Evolutionary conservation across 2,329 filamentous ascomycete genomes (phyloP).

Genomic region (Ceratocystis lukuohia): DNA sequence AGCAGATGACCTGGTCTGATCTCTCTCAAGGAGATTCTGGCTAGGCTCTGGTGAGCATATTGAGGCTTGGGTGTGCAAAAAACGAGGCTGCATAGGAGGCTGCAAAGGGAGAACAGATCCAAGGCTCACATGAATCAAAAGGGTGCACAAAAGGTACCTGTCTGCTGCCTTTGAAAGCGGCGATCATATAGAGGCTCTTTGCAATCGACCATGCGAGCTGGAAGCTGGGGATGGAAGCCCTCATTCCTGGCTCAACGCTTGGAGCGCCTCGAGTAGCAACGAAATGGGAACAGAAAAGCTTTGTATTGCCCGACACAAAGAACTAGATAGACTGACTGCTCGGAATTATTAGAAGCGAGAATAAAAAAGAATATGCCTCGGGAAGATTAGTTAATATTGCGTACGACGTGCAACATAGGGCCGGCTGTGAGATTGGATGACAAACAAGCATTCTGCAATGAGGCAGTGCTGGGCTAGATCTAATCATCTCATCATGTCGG

Average conservation of each 20-base stretch:
- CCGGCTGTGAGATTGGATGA: background rate
- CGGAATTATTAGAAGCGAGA: background rate
- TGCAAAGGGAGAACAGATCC: background rate
- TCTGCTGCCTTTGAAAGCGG: background rate
- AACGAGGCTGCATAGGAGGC: background rate
- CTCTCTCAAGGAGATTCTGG: too few relatives aligned
- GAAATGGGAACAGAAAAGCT: background rate
- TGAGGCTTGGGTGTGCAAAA: background rate
- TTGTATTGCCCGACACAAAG: background rate
- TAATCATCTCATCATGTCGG: background rate
- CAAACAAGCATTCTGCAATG: background rate
- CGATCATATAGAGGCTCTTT: background rate
- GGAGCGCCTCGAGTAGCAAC: background rate
- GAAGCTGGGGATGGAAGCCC: background rate
- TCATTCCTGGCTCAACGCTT: background rate
- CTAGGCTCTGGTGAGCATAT: too few relatives aligned
- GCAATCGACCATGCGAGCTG: background rate
- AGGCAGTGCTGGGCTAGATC: constrained; percentile 1
- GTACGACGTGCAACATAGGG: background rate
- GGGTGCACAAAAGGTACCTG: background rate
- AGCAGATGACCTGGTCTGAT: background rate
- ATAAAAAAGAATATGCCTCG: background rate
- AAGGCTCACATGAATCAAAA: background rate
- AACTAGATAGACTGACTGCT: background rate
- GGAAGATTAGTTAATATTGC: background rate